Conservation (phyloP, 306 rosid genomes). For the Luffa acutangula region DNA sequence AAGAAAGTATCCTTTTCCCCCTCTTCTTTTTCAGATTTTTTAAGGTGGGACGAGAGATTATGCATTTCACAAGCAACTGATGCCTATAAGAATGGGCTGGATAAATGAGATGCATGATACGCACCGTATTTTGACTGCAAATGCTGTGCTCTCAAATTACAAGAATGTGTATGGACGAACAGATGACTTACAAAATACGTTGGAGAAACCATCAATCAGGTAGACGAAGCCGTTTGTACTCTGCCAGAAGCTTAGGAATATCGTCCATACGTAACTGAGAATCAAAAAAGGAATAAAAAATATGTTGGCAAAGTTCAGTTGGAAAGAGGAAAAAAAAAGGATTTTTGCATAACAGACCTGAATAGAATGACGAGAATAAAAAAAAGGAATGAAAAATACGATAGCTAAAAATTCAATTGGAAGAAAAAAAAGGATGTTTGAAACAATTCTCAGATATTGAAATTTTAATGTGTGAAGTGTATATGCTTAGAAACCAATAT, state of each 20-base stretch:
- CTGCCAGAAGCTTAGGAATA: conserved; percentile 63
- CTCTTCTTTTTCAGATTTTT: background rate
- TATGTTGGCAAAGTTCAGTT: background rate
- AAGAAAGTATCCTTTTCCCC: background rate
- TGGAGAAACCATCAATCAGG: conserved; percentile 14
- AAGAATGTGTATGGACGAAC: background rate
- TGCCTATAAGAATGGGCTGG: background rate
- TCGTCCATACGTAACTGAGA: conserved; percentile 80
- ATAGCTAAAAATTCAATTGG: background rate
- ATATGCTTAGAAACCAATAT: background rate
- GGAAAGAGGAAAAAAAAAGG: too few species aligned
- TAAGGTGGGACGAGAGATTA: background rate
- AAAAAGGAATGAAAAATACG: background rate
- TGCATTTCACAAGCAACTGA: background rate
- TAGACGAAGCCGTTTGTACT: conserved; percentile 45
- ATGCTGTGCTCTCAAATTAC: background rate
- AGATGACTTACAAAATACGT: background rate
- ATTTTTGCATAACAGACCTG: background rate
- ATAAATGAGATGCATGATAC: background rate
- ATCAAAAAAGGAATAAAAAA: background rate
- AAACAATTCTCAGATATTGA: background rate
- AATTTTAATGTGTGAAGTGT: background rate
- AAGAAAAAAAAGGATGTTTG: background rate
- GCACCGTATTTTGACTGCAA: background rate
- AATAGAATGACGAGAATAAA: background rate